Base-by-base conservation (phyloP, 768 basidiomycete genomes). In the Crassisporium funariophilum region DNA sequence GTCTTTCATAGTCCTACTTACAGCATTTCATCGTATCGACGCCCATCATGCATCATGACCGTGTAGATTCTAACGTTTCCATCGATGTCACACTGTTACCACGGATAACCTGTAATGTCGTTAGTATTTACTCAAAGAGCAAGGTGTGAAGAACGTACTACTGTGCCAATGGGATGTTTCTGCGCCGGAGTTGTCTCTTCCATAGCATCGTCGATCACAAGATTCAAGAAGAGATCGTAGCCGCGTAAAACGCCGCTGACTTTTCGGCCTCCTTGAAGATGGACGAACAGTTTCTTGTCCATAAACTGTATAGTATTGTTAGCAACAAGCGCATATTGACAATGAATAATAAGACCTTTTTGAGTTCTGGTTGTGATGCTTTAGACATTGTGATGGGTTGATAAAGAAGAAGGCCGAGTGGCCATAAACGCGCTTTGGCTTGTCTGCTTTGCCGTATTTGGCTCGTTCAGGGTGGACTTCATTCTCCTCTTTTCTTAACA, bases 161-260 rank as follows among this genome's bases (percentile, higher is more conserved):
- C 88, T 41, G 91, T 95, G 19, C 95, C 95, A 57, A 94, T 86
- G 19, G 88, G 86, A 58, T 88, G 84, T 65, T 92, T 93, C 72
- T 94, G 88, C 4, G 88, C 93, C 11, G 90, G 87, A 4, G 82
- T 84, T 0, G 85, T 83, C 74, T 98, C 97, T 69, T 99, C 97
- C 58, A 86, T 66, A 8, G 92, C 91, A 62, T 98, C 91, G 67
- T 98, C 97, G 66, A 99, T 84, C 55, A 98, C 97, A 29, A 99
- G 79, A 69, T 99, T 99, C 65, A 99, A 74, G 77, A 99, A 99
- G 54, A 99, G 87, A 76, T 99, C 97, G 69, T 97, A 99, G 42
- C 97, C 97, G 53, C 97, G 86, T 41, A 99, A 73, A 11, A 84
- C 85, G 44, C 97, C 97, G 72, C 91, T 93, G 60, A 99, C 91